These are phyloP conservation scores for Lasiosphaeris hirsuta DNA, from an alignment of 495 filamentous ascomycete genomes.

Conservation along the genomic window DNA sequence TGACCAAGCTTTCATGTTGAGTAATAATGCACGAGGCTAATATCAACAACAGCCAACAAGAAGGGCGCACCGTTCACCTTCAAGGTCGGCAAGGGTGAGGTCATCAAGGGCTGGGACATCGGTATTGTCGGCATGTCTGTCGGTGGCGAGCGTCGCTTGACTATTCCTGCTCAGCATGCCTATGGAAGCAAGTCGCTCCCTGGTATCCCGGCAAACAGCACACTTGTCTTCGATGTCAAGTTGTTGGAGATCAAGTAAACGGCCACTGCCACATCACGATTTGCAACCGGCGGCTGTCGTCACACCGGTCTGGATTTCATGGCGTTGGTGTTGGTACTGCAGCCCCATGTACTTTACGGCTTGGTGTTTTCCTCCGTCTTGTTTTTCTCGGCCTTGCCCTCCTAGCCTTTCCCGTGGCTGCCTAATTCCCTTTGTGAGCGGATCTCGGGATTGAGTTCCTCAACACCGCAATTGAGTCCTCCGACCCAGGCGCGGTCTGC, in stretches of 20 bases:
- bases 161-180: constrained; percentile 75
- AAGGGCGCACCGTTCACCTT: constrained; percentile 95
- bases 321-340: not conserved
- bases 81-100: constrained; percentile 87
- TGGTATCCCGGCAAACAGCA: constrained; percentile 86
- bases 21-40: constrained; percentile 31
- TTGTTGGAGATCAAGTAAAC: constrained; percentile 63
- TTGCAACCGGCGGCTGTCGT: not conserved
- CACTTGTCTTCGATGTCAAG: constrained; percentile 91
- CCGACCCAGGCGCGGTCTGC: constrained; percentile 40
- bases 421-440: constrained; percentile 18
- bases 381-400: constrained; percentile 1
- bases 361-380: constrained; percentile 8
- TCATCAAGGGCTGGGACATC: constrained; percentile 98
- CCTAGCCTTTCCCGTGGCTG: not conserved
- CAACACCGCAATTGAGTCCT: constrained; percentile 25
- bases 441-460: constrained; percentile 15
- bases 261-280: not conserved
- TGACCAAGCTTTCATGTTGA: constrained; percentile 5
- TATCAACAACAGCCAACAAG: constrained; percentile 69
- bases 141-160: constrained; percentile 89
- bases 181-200: constrained; percentile 79
- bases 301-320: not conserved
- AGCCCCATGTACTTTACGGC: not conserved
- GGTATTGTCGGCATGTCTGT: constrained; percentile 87